phyloP scores from a whole-genome alignment of 1,284 basidiomycete species.

The Somion occarium region DNA sequence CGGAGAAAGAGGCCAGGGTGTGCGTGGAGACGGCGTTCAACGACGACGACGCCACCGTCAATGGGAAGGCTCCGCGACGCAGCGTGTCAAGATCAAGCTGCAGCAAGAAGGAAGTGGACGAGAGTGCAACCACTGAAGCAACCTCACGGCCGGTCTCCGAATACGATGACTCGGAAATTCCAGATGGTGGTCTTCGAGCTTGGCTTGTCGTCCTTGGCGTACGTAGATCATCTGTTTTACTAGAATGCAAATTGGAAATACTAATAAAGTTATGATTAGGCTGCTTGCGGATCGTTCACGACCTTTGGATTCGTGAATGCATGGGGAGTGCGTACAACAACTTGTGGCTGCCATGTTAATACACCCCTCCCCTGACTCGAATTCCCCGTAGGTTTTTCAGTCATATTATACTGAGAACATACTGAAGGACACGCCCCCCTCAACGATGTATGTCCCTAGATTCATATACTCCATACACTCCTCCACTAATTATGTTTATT shows the following conservation, averaged over 20 bases:
- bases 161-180: slow-evolving; percentile 28
- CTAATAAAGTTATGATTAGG: slow-evolving; percentile 15
- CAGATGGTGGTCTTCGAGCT: slow-evolving; percentile 36
- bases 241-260: background rate
- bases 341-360: background rate
- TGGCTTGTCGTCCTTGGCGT: slow-evolving; percentile 37
- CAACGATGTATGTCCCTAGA: slow-evolving; percentile 45
- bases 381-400: slow-evolving; percentile 36
- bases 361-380: background rate
- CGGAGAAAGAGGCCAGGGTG: background rate
- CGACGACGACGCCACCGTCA: slow-evolving; percentile 1
- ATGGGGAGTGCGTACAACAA: slow-evolving; percentile 33
- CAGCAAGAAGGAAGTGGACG: background rate
- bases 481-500: background rate
- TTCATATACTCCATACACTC: background rate
- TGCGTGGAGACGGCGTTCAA: background rate
- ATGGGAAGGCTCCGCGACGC: background rate
- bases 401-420: slow-evolving; percentile 36
- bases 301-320: slow-evolving; percentile 40
- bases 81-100: background rate
- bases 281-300: slow-evolving; percentile 25
- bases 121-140: background rate
- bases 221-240: background rate
- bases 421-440: slow-evolving; percentile 34
- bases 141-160: background rate